A percentile compares a stretch with the other conserved stretches of the same genome.
Evolutionary conservation across 1,284 basidiomycete genomes (phyloP).

Genomic region (Apiotrichum gamsii): DNA sequence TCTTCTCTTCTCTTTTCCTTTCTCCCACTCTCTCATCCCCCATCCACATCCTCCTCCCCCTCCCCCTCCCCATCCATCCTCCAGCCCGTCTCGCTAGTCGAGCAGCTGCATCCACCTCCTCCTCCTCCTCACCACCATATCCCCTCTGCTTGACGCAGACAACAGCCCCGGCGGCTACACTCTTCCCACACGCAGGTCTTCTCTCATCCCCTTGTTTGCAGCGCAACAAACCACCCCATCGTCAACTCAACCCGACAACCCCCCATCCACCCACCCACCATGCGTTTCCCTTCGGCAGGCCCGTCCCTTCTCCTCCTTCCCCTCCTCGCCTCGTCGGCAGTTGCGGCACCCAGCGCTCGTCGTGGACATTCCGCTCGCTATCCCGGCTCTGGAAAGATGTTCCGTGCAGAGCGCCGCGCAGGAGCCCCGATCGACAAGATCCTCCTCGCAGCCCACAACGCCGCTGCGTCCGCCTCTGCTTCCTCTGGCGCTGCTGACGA

Average conservation of each 20-base stretch:
- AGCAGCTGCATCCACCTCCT: constrained; percentile 9
- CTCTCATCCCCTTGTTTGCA: constrained; percentile 8
- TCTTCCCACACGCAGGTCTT: neutral
- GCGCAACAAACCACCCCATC: constrained; percentile 13
- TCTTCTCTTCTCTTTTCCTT: constrained; percentile 4
- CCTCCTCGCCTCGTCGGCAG: constrained; percentile 24
- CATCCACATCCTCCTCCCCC: constrained; percentile 3
- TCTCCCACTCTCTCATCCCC: neutral
- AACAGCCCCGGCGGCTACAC: constrained; percentile 28
- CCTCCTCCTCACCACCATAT: no score
- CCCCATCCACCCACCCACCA: constrained; percentile 1
- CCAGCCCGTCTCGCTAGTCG: constrained; percentile 18
- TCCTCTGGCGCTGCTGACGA: neutral
- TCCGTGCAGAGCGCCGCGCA: constrained; percentile 1
- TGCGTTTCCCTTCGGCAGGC: constrained; percentile 18
- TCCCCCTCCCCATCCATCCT: neutral
- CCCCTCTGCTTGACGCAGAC: constrained; percentile 29
- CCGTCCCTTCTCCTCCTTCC: constrained; percentile 30
- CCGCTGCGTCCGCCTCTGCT: neutral
- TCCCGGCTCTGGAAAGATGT: constrained; percentile 22
- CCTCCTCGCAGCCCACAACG: neutral
- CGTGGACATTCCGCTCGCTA: constrained; percentile 1
- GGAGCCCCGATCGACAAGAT: neutral
- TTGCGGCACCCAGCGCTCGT: constrained; percentile 27
- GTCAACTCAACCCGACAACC: neutral